phyloP scores from a whole-genome alignment of 352 stramenopile species.

The Globisporangium apiculatum region DNA sequence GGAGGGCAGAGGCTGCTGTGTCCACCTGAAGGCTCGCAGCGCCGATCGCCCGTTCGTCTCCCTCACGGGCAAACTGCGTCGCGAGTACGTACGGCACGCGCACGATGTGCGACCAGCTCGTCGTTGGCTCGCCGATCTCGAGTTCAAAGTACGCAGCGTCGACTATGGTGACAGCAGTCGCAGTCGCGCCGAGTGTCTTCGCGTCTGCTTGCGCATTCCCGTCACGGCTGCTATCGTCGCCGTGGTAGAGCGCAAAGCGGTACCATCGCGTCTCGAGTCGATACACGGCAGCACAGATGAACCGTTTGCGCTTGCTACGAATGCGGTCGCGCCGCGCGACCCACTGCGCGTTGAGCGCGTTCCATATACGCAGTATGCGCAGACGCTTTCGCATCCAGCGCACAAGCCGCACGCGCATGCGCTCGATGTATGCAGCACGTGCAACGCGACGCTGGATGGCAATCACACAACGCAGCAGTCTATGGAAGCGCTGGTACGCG shows the following conservation, averaged over 20 bases:
- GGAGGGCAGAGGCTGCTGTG: too few relatives aligned
- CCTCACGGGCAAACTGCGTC: background rate
- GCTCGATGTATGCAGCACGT: slow-evolving; percentile 22
- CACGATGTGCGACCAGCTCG: slow-evolving; percentile 4
- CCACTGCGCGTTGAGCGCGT: slow-evolving; percentile 32
- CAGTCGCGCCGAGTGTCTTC: slow-evolving; percentile 13
- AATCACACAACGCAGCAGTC: slow-evolving; percentile 4
- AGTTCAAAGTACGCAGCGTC: slow-evolving; percentile 13
- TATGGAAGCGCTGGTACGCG: slow-evolving; percentile 16
- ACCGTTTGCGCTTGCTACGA: slow-evolving; percentile 28
- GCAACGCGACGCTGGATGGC: slow-evolving; percentile 25
- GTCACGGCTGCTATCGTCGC: background rate
- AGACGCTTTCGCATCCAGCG: slow-evolving; percentile 42
- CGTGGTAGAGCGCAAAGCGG: slow-evolving; percentile 36
- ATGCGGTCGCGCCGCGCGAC: slow-evolving; percentile 36
- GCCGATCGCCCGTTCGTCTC: too few relatives aligned
- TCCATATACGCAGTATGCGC: slow-evolving; percentile 39
- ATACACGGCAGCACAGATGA: slow-evolving; percentile 20
- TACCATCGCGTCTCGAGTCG: slow-evolving; percentile 23
- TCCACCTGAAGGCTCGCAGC: too few relatives aligned
- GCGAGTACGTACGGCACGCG: background rate
- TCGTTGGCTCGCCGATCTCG: slow-evolving; percentile 10
- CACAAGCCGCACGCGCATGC: slow-evolving; percentile 36
- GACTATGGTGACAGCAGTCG: background rate
- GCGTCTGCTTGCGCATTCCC: background rate